Percentiles rank a stretch among this genome's conserved stretches.
Conservation (phyloP, 148 eudicot species). For the Linanthus parryae region DNA sequence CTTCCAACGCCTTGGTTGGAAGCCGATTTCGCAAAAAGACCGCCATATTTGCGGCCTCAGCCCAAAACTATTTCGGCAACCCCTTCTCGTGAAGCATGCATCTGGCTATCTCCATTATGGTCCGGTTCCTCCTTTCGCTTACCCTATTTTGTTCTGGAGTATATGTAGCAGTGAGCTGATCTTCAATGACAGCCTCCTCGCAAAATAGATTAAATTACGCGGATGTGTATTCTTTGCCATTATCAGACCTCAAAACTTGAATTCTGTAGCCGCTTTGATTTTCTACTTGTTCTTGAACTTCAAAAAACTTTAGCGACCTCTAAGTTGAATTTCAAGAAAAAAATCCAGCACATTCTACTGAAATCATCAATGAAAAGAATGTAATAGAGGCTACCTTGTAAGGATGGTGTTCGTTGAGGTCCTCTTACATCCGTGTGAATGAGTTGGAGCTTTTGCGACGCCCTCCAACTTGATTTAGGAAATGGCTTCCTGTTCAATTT, state of each 20-base stretch:
- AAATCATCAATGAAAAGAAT: constrained; percentile 1
- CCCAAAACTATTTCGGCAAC: constrained; percentile 5
- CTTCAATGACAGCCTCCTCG: background rate
- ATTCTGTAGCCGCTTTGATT: background rate
- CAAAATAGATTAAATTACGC: background rate
- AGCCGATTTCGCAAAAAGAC: background rate
- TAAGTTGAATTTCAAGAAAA: background rate
- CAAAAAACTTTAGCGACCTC: background rate
- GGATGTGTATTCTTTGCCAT: background rate
- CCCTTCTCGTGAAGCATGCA: constrained; percentile 8
- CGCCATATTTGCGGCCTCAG: constrained; percentile 1
- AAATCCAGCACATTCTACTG: background rate
- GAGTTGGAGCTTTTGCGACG: constrained; percentile 4
- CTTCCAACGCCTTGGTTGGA: background rate
- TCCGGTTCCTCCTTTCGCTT: constrained; percentile 3
- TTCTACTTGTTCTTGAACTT: background rate
- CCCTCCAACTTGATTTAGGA: constrained; percentile 9
- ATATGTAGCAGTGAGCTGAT: background rate
- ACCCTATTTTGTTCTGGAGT: constrained; percentile 6
- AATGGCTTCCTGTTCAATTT: constrained; percentile 5
- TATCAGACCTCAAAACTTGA: background rate
- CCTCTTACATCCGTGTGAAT: constrained; percentile 12
- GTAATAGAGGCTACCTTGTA: constrained; percentile 5
- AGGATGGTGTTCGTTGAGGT: constrained; percentile 2
- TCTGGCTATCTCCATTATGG: background rate